These are phyloP conservation scores for Macrophomina tecta DNA, from an alignment of 2,329 filamentous ascomycete species.

Conservation along the genomic window DNA sequence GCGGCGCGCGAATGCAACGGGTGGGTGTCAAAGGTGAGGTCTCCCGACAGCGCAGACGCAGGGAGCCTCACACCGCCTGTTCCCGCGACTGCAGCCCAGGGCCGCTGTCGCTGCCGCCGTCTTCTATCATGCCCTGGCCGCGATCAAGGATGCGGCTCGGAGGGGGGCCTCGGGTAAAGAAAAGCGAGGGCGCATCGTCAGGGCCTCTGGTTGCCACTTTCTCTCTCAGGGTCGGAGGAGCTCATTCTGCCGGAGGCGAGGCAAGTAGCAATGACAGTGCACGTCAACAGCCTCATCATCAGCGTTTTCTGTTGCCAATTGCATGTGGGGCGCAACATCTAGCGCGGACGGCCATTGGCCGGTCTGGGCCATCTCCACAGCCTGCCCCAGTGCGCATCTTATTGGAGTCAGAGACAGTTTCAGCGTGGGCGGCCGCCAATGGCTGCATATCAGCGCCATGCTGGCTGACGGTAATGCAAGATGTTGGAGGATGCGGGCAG, in stretches of 20 bases:
- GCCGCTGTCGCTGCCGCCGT: slow-evolving; percentile 8
- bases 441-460: slow-evolving; percentile 14
- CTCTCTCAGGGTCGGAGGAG: slow-evolving; percentile 8
- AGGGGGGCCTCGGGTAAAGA: background rate
- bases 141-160: slow-evolving; percentile 4
- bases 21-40: slow-evolving; percentile 9
- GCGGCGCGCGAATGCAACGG: slow-evolving; percentile 18
- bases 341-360: slow-evolving; percentile 9
- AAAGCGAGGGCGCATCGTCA: slow-evolving; percentile 10
- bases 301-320: slow-evolving; percentile 6
- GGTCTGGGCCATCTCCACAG: slow-evolving; percentile 7
- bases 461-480: slow-evolving; percentile 23
- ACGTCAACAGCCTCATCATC: slow-evolving; percentile 20
- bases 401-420: slow-evolving; percentile 21
- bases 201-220: slow-evolving; percentile 17
- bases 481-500: slow-evolving; percentile 1
- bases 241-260: slow-evolving; percentile 10
- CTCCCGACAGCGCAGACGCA: slow-evolving; percentile 22
- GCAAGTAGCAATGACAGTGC: background rate
- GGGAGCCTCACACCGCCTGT: slow-evolving; percentile 26
- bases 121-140: slow-evolving; percentile 1
- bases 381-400: slow-evolving; percentile 14
- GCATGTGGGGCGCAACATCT: slow-evolving; percentile 12
- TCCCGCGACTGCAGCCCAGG: slow-evolving; percentile 20
- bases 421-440: slow-evolving; percentile 15